These are phyloP conservation scores for Cladosporium sp. DNA, from an alignment of 2,329 filamentous ascomycete genomes.

Conservation along the genomic window DNA sequence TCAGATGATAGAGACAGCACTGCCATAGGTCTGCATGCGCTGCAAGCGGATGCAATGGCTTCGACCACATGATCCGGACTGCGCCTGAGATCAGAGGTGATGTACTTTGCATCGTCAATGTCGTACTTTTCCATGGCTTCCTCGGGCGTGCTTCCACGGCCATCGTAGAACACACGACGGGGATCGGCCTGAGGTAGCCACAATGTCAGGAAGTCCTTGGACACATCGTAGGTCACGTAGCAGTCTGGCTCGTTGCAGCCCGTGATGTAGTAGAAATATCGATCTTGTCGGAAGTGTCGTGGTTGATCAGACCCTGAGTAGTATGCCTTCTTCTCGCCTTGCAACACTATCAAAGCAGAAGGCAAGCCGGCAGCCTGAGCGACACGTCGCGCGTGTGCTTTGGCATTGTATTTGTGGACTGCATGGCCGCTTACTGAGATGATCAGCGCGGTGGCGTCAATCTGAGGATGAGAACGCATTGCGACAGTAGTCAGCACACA, in stretches of 20 bases:
- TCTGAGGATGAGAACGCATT: background rate
- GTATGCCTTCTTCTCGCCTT: slow-evolving; percentile 46
- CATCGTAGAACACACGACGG: slow-evolving; percentile 91
- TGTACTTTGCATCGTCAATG: slow-evolving; percentile 63
- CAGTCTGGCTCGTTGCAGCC: slow-evolving; percentile 79
- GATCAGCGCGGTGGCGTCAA: background rate
- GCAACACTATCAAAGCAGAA: slow-evolving; percentile 74
- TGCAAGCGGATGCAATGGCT: background rate
- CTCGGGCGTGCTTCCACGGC: slow-evolving; percentile 70
- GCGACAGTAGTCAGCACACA: background rate
- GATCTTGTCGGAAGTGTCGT: slow-evolving; percentile 70
- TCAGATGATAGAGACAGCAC: background rate
- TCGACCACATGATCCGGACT: background rate
- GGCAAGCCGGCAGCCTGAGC: slow-evolving; percentile 66
- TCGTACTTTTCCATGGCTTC: slow-evolving; percentile 77
- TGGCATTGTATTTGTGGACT: slow-evolving; percentile 66
- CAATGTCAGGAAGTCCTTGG: slow-evolving; percentile 67
- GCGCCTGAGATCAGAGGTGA: slow-evolving; percentile 24
- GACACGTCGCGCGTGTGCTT: slow-evolving; percentile 77
- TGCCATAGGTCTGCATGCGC: background rate
- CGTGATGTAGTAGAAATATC: slow-evolving; percentile 92
- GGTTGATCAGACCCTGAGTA: slow-evolving; percentile 72
- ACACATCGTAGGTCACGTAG: slow-evolving; percentile 75
- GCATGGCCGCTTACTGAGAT: background rate
- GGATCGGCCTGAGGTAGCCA: slow-evolving; percentile 87